Evolutionary conservation across 164 flowering plant species (phyloP), one percentile per base, ranked within the genome.

Genomic region (Stephania cephalantha): DNA sequence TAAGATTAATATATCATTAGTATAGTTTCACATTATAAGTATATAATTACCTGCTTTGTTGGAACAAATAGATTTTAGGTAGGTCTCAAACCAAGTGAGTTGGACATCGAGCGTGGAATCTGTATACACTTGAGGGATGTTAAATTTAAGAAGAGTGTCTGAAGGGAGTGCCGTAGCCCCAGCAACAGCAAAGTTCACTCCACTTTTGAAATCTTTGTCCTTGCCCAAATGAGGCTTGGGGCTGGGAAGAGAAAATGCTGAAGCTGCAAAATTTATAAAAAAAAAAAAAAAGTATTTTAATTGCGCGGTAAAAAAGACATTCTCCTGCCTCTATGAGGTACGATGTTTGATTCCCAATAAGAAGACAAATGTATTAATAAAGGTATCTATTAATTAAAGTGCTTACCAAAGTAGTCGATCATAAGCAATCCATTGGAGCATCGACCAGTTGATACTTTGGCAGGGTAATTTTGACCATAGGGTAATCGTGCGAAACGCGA

Each of bases 101-200:
- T 79, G 81, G 6, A 63, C 31, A 18, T 20, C 7, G 2, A 79
- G 76, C 1, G 81, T 25, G 30, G 55, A 75, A 48, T 72, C 68
- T 12, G 78, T 65, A 3, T 22, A 22, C 4, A 63, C 46, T 6
- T 17, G 2, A 1, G 2, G 13, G 25, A 71, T 66, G 17, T 17
- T n/a, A 10, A 17, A 64, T 0, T 29, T 48, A 0, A 31, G 31
- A 7, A 75, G 44, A 20, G 31, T 3, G 10, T 45, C 2, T 11
- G 55, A 17, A 12, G 61, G 46, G 1, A 79, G 74, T 17, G 81
- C 81, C 0, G 81, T 79, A 0, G 70, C 13, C 3, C 81, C 81
- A 0, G 76, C 78, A 3, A 79, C 78, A 0, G 81, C 81, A 42
- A 79, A 79, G 18, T 75, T 79, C 9, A 44, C 78, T 0, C 81